Evolutionary conservation across 1,139 yeast species (phyloP).

Genomic region (Zygosaccharomyces sapae): DNA sequence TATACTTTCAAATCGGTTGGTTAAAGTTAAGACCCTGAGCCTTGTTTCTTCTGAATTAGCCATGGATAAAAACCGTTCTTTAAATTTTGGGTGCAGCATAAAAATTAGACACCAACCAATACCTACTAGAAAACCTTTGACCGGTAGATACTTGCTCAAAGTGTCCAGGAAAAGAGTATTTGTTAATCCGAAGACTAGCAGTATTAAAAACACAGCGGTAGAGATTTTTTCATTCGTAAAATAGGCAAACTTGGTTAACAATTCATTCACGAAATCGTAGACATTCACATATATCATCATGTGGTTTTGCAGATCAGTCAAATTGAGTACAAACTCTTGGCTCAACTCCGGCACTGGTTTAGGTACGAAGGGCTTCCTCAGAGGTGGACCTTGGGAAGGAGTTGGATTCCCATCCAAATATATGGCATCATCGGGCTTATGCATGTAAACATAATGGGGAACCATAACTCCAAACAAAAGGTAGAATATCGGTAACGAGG

Average conservation of each 20-base stretch:
- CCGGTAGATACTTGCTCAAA: constrained; percentile 34
- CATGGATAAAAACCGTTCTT: constrained; percentile 44
- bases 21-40: constrained; percentile 43
- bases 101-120: constrained; percentile 51
- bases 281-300: constrained; percentile 64
- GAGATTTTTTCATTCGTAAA: constrained; percentile 63
- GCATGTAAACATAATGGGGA: constrained; percentile 58
- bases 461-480: constrained; percentile 55
- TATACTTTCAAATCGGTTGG: constrained; percentile 45
- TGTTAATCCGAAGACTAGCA: constrained; percentile 37
- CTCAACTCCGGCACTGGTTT: constrained; percentile 77
- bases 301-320: constrained; percentile 81
- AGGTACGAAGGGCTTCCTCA: constrained; percentile 50
- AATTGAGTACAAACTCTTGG: constrained; percentile 69
- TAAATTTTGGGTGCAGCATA: constrained; percentile 52
- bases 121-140: constrained; percentile 41
- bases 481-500: constrained; percentile 51
- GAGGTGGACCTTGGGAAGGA: constrained; percentile 53
- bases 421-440: constrained; percentile 35
- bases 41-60: constrained; percentile 61
- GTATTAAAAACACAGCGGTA: constrained; percentile 46
- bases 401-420: constrained; percentile 45
- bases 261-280: constrained; percentile 53
- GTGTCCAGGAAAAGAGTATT: constrained; percentile 37
- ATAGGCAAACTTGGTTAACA: constrained; percentile 56